Percentiles rank a stretch among this genome's conserved stretches.
phyloP scores from a whole-genome alignment of 345 rosid genomes.

The Sonneratia alba region DNA sequence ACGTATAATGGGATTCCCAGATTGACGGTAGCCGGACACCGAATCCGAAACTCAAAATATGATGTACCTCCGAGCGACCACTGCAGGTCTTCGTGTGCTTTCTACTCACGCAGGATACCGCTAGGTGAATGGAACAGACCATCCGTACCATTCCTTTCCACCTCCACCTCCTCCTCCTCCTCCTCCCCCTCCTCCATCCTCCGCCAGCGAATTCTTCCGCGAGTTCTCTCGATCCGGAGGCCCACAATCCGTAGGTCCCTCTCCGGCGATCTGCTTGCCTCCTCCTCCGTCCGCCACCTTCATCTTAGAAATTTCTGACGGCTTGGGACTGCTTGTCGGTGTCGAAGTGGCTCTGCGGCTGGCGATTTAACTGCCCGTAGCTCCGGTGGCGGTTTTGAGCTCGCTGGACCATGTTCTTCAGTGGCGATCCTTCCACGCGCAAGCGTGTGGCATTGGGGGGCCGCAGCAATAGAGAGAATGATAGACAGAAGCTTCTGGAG shows the following conservation, averaged over 20 bases:
- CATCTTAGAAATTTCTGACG: not conserved
- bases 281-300: not conserved
- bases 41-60: too few species aligned
- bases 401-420: constrained; percentile 53
- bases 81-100: too few species aligned
- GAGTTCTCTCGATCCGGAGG: not conserved
- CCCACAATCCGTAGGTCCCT: not conserved
- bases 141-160: too few species aligned
- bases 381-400: not conserved
- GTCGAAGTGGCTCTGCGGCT: not conserved
- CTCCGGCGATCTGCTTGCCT: not conserved
- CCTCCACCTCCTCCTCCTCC: too few species aligned
- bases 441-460: constrained; percentile 98
- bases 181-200: too few species aligned
- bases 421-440: constrained; percentile 87
- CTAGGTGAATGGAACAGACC: too few species aligned
- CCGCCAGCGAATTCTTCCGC: too few species aligned
- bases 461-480: constrained; percentile 92
- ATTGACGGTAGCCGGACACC: too few species aligned
- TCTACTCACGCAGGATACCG: too few species aligned
- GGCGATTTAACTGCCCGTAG: not conserved
- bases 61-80: too few species aligned
- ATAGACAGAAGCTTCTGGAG: constrained; percentile 87
- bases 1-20: too few species aligned
- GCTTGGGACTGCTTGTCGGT: not conserved